phyloP scores from a whole-genome alignment of 306 rosid species.

The Arachis stenosperma region DNA sequence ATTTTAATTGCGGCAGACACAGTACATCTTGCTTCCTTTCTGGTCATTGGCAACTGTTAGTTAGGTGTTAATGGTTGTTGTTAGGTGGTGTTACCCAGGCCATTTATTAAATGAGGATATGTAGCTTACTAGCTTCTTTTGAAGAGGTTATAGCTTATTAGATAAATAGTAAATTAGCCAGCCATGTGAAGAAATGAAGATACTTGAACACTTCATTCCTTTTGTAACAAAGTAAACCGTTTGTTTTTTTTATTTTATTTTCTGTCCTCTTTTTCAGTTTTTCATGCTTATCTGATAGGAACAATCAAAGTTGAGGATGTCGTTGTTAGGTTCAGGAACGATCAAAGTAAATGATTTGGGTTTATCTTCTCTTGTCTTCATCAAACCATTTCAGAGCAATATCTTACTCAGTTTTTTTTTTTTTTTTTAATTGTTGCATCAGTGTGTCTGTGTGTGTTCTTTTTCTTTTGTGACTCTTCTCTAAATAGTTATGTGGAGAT shows the following conservation, averaged over 20 bases:
- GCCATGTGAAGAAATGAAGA: not conserved
- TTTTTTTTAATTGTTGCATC: not conserved
- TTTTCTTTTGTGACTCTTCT: slow-evolving; percentile 10
- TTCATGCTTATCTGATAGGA: slow-evolving; percentile 24
- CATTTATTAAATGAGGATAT: slow-evolving; percentile 65
- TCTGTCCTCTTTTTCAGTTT: slow-evolving; percentile 3
- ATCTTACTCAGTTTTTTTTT: slow-evolving; percentile 16
- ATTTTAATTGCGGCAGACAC: slow-evolving; percentile 88
- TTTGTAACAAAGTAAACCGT: slow-evolving; percentile 16
- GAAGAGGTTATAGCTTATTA: slow-evolving; percentile 25
- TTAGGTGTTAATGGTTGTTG: slow-evolving; percentile 16
- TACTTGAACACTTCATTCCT: slow-evolving; percentile 6
- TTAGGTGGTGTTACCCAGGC: slow-evolving; percentile 56
- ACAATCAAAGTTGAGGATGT: slow-evolving; percentile 6
- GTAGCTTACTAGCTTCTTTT: slow-evolving; percentile 16
- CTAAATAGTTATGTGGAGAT: slow-evolving; percentile 26
- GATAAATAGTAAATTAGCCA: slow-evolving; percentile 8
- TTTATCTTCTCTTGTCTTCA: not conserved
- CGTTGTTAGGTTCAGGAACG: slow-evolving; percentile 6
- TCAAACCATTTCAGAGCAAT: slow-evolving; percentile 3
- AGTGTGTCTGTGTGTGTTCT: not conserved
- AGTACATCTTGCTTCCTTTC: slow-evolving; percentile 59
- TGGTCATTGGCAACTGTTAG: slow-evolving; percentile 32
- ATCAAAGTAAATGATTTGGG: slow-evolving; percentile 20
- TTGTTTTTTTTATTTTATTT: slow-evolving; percentile 37